Conservation (phyloP, 129 eudicot species). For the Kitagawia praeruptora region DNA sequence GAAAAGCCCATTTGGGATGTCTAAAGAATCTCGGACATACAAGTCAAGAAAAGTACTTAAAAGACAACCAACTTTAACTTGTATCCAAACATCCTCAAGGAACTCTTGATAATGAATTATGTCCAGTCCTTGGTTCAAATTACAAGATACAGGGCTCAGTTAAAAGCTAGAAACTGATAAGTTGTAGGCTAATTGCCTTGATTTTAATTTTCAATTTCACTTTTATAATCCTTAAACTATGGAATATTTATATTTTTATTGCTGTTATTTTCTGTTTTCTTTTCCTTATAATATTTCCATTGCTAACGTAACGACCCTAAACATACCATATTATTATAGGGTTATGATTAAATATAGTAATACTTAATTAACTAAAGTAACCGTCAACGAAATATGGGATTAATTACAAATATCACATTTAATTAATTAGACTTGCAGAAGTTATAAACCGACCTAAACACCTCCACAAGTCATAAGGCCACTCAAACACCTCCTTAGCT, state of each 20-base stretch:
- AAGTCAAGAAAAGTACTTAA: not conserved
- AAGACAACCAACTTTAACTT: not conserved
- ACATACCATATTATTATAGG: too few species aligned
- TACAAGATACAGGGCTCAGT: not conserved
- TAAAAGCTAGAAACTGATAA: not conserved
- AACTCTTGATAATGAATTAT: not conserved
- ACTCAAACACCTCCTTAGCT: not conserved
- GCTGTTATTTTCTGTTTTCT: too few species aligned
- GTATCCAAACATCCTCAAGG: not conserved
- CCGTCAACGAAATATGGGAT: too few species aligned
- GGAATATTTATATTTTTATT: too few species aligned
- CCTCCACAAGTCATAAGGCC: not conserved
- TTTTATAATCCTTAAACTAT: not conserved
- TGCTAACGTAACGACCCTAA: too few species aligned
- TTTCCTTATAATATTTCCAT: too few species aligned
- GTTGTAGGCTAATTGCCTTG: not conserved
- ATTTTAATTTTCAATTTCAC: not conserved
- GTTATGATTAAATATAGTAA: too few species aligned
- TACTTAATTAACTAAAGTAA: too few species aligned
- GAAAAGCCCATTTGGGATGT: conserved; percentile 35
- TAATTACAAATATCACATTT: too few species aligned
- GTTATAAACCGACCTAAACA: not conserved
- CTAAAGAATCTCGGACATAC: not conserved
- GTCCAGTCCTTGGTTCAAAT: not conserved
- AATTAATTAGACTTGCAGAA: not conserved